Evolutionary conservation across 2,329 filamentous ascomycete genomes (phyloP).

Genomic region (Gaeumannomyces sp.): DNA sequence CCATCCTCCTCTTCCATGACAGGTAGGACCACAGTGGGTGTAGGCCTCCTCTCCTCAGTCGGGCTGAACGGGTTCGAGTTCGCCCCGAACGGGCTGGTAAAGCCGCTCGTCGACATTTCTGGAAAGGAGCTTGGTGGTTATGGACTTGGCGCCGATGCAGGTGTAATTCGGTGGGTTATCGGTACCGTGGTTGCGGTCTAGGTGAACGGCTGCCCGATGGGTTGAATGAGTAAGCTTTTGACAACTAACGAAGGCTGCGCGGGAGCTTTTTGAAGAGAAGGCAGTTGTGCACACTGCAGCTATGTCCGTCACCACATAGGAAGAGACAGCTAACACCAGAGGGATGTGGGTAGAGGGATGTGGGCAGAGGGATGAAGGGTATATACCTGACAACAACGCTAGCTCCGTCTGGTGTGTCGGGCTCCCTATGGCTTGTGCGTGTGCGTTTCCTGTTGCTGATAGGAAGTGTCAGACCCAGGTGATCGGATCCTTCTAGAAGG

Average conservation of each 20-base stretch:
- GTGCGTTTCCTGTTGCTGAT: not conserved
- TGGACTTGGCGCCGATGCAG: not conserved
- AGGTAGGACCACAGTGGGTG: constrained; percentile 35
- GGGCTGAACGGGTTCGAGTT: constrained; percentile 69
- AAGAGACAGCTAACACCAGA: not conserved
- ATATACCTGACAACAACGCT: not conserved
- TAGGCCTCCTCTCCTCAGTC: constrained; percentile 27
- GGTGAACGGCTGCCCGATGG: not conserved
- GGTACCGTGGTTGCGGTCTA: not conserved
- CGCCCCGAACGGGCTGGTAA: constrained; percentile 65
- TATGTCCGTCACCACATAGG: not conserved
- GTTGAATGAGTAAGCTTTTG: not conserved
- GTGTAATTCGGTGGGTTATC: not conserved
- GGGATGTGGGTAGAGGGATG: not conserved
- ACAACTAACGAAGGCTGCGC: not conserved
- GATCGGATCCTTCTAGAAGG: constrained; percentile 21
- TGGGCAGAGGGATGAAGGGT: not conserved
- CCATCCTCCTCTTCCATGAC: constrained; percentile 81
- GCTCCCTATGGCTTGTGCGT: not conserved
- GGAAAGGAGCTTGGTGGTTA: not conserved
- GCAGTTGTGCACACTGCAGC: not conserved
- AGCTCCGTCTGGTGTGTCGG: not conserved
- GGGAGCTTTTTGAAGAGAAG: not conserved
- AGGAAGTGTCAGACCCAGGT: not conserved
- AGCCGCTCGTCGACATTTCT: constrained; percentile 65